Evolutionary conservation across 1,139 yeast species (phyloP).

Genomic region (Lodderomyces orthopsilosis): DNA sequence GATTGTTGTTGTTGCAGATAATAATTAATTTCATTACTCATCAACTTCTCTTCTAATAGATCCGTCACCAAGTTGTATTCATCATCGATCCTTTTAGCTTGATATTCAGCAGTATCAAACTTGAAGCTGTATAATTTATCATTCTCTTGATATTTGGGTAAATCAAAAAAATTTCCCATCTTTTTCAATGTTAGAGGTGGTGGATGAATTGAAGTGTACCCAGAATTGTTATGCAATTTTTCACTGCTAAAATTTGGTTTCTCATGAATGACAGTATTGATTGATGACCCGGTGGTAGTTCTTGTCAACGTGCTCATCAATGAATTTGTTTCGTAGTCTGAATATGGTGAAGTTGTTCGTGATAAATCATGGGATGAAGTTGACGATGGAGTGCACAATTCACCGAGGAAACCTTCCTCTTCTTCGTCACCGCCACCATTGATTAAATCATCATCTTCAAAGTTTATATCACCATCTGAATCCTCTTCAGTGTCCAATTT

Average conservation of each 20-base stretch:
- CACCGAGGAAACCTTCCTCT: conserved; percentile 8
- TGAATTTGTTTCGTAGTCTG: conserved; percentile 35
- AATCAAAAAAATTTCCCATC: conserved; percentile 22
- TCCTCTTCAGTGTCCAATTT: conserved; percentile 15
- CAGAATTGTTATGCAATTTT: neutral
- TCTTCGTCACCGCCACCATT: conserved; percentile 4
- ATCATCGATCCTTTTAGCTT: conserved; percentile 21
- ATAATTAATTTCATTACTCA: conserved; percentile 35
- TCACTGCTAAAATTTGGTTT: conserved; percentile 17
- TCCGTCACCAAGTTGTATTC: conserved; percentile 43
- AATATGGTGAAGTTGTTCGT: conserved; percentile 40
- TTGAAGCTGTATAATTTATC: conserved; percentile 10
- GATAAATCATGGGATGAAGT: conserved; percentile 22
- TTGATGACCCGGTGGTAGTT: conserved; percentile 43
- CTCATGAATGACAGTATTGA: conserved; percentile 19
- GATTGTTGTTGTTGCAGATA: conserved; percentile 17
- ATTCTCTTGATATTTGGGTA: conserved; percentile 25
- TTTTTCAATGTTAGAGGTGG: conserved; percentile 12
- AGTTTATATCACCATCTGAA: conserved; percentile 8
- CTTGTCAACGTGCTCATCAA: conserved; percentile 43
- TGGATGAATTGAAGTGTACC: conserved; percentile 5
- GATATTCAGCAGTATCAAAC: conserved; percentile 12
- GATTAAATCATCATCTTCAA: conserved; percentile 5
- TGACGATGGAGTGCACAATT: conserved; percentile 15
- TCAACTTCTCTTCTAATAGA: conserved; percentile 40